Conservation (phyloP, 352 stramenopile species). For the Blastocystis sp. region DNA sequence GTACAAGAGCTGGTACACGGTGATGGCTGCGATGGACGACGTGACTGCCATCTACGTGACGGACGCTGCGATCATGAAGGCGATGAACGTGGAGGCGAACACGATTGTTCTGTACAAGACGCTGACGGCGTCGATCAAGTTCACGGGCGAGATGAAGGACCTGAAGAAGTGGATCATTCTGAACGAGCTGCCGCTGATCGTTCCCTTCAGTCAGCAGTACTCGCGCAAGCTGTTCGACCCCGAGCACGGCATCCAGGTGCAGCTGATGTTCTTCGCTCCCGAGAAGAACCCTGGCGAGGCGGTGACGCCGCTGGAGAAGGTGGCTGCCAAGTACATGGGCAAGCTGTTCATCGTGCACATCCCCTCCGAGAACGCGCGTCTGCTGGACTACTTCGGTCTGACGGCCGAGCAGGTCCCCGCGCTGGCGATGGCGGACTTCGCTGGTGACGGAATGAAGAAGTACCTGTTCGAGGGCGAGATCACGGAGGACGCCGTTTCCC, state of each 20-base stretch:
- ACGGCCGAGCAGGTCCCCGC: slow-evolving; percentile 72
- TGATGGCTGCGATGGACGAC: slow-evolving; percentile 32
- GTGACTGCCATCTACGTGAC: slow-evolving; percentile 51
- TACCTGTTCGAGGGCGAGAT: slow-evolving; percentile 69
- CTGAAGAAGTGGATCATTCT: slow-evolving; percentile 54
- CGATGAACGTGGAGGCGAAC: slow-evolving; percentile 21
- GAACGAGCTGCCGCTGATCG: slow-evolving; percentile 75
- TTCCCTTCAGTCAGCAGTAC: slow-evolving; percentile 77
- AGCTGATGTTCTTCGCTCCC: slow-evolving; percentile 76
- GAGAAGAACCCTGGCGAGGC: slow-evolving; percentile 66
- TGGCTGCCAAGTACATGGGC: slow-evolving; percentile 73
- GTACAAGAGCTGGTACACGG: slow-evolving; percentile 46
- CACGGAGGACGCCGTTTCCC: slow-evolving; percentile 68
- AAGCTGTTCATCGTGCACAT: slow-evolving; percentile 78
- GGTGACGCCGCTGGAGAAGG: slow-evolving; percentile 63
- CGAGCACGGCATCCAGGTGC: slow-evolving; percentile 69
- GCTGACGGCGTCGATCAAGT: neutral
- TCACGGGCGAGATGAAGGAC: slow-evolving; percentile 17
- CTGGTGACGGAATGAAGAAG: slow-evolving; percentile 78
- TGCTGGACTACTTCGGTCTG: slow-evolving; percentile 83
- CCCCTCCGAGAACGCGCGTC: slow-evolving; percentile 72
- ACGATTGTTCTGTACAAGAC: slow-evolving; percentile 50
- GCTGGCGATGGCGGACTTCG: slow-evolving; percentile 78
- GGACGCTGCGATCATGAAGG: slow-evolving; percentile 9
- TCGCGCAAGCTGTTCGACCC: slow-evolving; percentile 75